These are phyloP conservation scores for Dipteronia dyeriana DNA, from an alignment of 345 rosid genomes.

Conservation along the genomic window DNA sequence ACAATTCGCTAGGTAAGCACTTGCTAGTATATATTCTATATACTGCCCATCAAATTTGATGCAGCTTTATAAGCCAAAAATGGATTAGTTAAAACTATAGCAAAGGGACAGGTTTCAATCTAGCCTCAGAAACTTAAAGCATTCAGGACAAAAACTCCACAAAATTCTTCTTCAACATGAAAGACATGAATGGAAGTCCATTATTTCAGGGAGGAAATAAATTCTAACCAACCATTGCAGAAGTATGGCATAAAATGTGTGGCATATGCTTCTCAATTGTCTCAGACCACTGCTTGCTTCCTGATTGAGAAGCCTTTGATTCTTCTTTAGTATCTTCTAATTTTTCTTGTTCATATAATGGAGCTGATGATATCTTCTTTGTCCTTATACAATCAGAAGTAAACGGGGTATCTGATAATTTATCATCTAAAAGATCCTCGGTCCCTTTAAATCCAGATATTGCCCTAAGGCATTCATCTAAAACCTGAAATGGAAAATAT, in stretches of 20 bases:
- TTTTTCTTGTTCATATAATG: conserved; percentile 59
- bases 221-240: conserved; percentile 69
- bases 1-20: not conserved
- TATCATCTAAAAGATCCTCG: conserved; percentile 73
- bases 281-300: conserved; percentile 71
- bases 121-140: conserved; percentile 1
- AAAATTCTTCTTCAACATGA: conserved; percentile 11
- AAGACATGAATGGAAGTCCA: conserved; percentile 5
- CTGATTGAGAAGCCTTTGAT: conserved; percentile 42
- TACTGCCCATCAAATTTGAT: not conserved
- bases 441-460: conserved; percentile 93
- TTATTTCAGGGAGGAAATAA: conserved; percentile 5
- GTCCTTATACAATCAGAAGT: conserved; percentile 76
- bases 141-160: not conserved
- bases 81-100: not conserved
- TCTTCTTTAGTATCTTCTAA: conserved; percentile 44
- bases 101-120: not conserved
- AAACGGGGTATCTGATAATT: conserved; percentile 68
- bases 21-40: not conserved
- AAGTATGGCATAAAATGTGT: conserved; percentile 58
- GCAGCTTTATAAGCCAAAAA: not conserved
- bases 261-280: conserved; percentile 72
- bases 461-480: conserved; percentile 91
- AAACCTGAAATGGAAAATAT: conserved; percentile 51
- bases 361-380: conserved; percentile 86